These are phyloP conservation scores for Candida sakaeoensis DNA, from an alignment of 805 yeast genomes.

Conservation along the genomic window DNA sequence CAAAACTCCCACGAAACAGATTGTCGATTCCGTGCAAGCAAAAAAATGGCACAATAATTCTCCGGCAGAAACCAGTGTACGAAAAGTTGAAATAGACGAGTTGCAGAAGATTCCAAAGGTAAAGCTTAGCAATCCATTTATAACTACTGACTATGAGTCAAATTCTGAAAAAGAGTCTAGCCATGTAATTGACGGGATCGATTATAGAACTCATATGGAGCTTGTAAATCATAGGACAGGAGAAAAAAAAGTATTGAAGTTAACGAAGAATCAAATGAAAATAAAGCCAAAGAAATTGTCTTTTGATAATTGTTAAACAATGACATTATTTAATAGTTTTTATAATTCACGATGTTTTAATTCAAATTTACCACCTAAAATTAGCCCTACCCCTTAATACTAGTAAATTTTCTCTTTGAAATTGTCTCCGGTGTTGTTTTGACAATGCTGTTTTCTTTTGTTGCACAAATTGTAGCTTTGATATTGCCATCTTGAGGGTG, in stretches of 20 bases:
- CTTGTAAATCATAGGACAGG: constrained; percentile 36
- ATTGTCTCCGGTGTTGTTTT: constrained; percentile 65
- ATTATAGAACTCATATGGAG: constrained; percentile 25
- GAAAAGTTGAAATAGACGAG: constrained; percentile 30
- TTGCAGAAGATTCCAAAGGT: constrained; percentile 9
- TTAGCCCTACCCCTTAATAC: neutral
- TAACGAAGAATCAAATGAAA: constrained; percentile 29
- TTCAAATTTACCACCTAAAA: neutral
- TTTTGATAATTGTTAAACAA: constrained; percentile 5
- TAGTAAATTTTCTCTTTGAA: too few species aligned
- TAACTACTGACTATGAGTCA: constrained; percentile 5
- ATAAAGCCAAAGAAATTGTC: constrained; percentile 36
- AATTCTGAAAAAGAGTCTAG: constrained; percentile 1
- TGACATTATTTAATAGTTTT: neutral
- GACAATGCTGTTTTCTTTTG: constrained; percentile 72
- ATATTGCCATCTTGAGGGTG: constrained; percentile 62
- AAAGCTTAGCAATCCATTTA: constrained; percentile 22
- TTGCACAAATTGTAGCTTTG: constrained; percentile 66
- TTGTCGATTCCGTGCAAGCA: constrained; percentile 31
- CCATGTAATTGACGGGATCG: neutral
- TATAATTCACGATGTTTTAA: neutral
- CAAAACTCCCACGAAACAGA: constrained; percentile 27
- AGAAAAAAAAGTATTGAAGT: constrained; percentile 26
- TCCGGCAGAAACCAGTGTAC: constrained; percentile 14
- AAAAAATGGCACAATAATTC: constrained; percentile 38